Percentiles rank a stretch among this genome's conserved stretches.
Conservation (phyloP, 1,139 yeast species). For the Sugiyamaella pinicola region DNA sequence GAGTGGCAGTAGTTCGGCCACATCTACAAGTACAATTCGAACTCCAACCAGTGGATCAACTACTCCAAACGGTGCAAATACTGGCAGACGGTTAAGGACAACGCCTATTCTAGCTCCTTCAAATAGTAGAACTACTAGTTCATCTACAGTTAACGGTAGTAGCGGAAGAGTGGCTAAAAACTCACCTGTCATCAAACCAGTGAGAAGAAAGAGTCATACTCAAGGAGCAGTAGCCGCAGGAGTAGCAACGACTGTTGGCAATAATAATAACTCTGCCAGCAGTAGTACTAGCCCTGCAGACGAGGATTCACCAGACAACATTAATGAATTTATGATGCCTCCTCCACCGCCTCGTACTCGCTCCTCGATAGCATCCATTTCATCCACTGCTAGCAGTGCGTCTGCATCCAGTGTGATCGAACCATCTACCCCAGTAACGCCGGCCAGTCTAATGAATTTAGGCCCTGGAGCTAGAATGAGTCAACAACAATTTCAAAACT, state of each 20-base stretch:
- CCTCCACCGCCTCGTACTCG: slow-evolving; percentile 34
- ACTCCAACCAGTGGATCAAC: slow-evolving; percentile 14
- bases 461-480: slow-evolving; percentile 19
- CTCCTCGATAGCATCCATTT: slow-evolving; percentile 23
- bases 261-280: slow-evolving; percentile 4
- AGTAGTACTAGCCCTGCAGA: slow-evolving; percentile 29
- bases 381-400: slow-evolving; percentile 17
- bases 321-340: slow-evolving; percentile 35
- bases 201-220: slow-evolving; percentile 5
- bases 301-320: slow-evolving; percentile 36
- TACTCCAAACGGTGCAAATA: slow-evolving; percentile 22
- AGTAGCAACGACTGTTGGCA: too few relatives aligned
- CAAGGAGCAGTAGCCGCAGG: slow-evolving; percentile 13
- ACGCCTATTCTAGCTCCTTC: slow-evolving; percentile 25
- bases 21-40: slow-evolving; percentile 12
- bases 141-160: not conserved
- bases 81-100: slow-evolving; percentile 19
- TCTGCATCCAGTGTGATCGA: slow-evolving; percentile 23
- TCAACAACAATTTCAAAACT: slow-evolving; percentile 21
- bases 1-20: slow-evolving; percentile 14
- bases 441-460: slow-evolving; percentile 49
- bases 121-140: slow-evolving; percentile 17
- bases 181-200: slow-evolving; percentile 27
- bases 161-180: slow-evolving; percentile 18
- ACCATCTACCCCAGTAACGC: slow-evolving; percentile 31